These are phyloP conservation scores for Russula vinacea DNA, from an alignment of 768 basidiomycete species.

Conservation along the genomic window DNA sequence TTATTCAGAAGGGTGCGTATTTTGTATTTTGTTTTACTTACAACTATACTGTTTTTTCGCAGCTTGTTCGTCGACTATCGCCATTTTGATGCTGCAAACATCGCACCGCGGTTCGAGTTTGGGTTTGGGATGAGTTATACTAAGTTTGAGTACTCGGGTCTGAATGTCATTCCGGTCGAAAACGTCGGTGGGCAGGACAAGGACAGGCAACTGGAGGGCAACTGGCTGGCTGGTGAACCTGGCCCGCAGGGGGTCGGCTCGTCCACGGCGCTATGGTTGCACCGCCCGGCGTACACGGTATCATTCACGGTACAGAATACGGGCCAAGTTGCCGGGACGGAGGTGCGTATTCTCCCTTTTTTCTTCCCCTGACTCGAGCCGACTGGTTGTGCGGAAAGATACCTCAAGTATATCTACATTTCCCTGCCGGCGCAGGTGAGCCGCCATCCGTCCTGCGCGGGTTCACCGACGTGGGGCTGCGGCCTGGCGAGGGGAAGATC, in stretches of 20 bases:
- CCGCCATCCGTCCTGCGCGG: slow-evolving; percentile 60
- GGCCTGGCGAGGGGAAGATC: slow-evolving; percentile 28
- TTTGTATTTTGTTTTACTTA: slow-evolving; percentile 8
- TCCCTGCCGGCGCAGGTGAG: slow-evolving; percentile 59
- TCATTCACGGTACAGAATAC: slow-evolving; percentile 66
- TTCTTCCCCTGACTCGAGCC: not conserved
- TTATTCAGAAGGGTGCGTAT: slow-evolving; percentile 53
- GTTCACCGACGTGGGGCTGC: slow-evolving; percentile 31
- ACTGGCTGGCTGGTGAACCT: slow-evolving; percentile 60
- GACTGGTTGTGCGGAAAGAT: slow-evolving; percentile 44
- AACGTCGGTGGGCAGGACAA: slow-evolving; percentile 43
- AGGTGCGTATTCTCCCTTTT: slow-evolving; percentile 40
- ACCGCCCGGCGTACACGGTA: slow-evolving; percentile 60
- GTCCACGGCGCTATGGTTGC: slow-evolving; percentile 64
- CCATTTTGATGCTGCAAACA: slow-evolving; percentile 53
- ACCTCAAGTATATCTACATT: slow-evolving; percentile 75
- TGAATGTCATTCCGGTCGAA: slow-evolving; percentile 47
- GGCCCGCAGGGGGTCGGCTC: slow-evolving; percentile 56
- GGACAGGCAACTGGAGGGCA: slow-evolving; percentile 41
- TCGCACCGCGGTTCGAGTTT: slow-evolving; percentile 81
- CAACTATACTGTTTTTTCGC: not conserved
- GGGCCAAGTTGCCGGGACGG: slow-evolving; percentile 59
- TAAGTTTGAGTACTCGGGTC: slow-evolving; percentile 63
- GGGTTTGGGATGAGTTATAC: slow-evolving; percentile 90
- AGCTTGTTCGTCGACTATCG: slow-evolving; percentile 38